Percentiles rank a stretch among this genome's conserved stretches.
These are phyloP conservation scores for Agaricus blazei DNA, from an alignment of 768 basidiomycete genomes.

Conservation along the genomic window DNA sequence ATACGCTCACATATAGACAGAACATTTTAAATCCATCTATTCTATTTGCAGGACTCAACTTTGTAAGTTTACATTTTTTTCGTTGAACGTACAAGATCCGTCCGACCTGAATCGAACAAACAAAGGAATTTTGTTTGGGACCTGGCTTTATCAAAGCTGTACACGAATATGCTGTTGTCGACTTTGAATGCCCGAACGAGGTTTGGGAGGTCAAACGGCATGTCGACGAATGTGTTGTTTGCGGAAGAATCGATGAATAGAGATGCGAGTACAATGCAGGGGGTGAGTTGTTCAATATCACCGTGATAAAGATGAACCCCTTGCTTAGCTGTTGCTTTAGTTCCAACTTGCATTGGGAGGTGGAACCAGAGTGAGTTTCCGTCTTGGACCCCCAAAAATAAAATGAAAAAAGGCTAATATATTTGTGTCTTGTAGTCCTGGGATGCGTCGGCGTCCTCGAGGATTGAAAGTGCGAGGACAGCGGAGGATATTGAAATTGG, in stretches of 20 bases:
- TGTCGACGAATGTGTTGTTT: conserved; percentile 13
- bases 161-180: conserved; percentile 42
- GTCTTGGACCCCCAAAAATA: too few relatives aligned
- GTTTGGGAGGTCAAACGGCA: conserved; percentile 17
- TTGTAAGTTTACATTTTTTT: conserved; percentile 26
- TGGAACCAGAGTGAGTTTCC: conserved; percentile 2
- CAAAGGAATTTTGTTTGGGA: conserved; percentile 47
- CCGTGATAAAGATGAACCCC: background rate
- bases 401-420: too few relatives aligned
- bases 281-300: background rate
- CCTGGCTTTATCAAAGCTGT: conserved; percentile 41
- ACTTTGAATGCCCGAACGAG: conserved; percentile 40
- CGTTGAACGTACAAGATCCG: background rate
- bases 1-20: too few relatives aligned
- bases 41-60: conserved; percentile 30
- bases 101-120: background rate
- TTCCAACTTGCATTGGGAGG: background rate
- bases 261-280: background rate
- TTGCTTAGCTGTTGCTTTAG: background rate
- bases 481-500: conserved; percentile 4
- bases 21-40: background rate
- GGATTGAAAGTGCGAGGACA: background rate
- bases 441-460: background rate
- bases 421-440: background rate
- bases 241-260: background rate